These are phyloP conservation scores for Escovopsis weberi DNA, from an alignment of 2,329 filamentous ascomycete species.

Conservation along the genomic window DNA sequence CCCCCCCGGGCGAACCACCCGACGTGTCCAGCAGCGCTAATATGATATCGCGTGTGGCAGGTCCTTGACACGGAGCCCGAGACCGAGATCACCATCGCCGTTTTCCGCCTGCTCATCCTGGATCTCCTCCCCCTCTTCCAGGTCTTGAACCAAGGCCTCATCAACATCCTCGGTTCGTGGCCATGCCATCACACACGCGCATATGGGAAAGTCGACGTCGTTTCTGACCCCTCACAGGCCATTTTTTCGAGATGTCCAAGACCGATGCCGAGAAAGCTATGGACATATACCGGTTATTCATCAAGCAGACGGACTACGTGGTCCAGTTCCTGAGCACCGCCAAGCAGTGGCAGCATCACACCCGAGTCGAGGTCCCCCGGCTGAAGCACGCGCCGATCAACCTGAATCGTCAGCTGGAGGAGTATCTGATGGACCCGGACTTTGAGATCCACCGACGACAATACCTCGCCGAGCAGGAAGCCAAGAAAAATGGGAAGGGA, in stretches of 20 bases:
- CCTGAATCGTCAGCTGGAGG: constrained; percentile 74
- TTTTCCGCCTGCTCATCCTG: constrained; percentile 80
- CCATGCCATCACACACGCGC: too few relatives aligned
- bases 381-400: constrained; percentile 94
- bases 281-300: constrained; percentile 83
- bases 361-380: constrained; percentile 86
- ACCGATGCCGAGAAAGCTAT: constrained; percentile 85
- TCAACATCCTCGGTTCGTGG: constrained; percentile 76
- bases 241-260: constrained; percentile 97
- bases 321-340: constrained; percentile 82
- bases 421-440: constrained; percentile 87
- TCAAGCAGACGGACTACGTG: constrained; percentile 80
- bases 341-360: constrained; percentile 81
- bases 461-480: constrained; percentile 77
- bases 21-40: background rate
- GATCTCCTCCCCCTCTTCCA: constrained; percentile 86
- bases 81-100: constrained; percentile 91
- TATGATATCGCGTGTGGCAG: constrained; percentile 25
- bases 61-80: constrained; percentile 78
- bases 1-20: background rate
- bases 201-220: background rate
- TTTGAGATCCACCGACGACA: constrained; percentile 89
- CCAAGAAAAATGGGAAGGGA: constrained; percentile 34
- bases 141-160: constrained; percentile 90
- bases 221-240: constrained; percentile 38